A percentile compares a stretch with the other conserved stretches of the same genome.
Conservation (phyloP, 1,284 basidiomycete genomes). For the Kalmanozyma brasiliensis region DNA sequence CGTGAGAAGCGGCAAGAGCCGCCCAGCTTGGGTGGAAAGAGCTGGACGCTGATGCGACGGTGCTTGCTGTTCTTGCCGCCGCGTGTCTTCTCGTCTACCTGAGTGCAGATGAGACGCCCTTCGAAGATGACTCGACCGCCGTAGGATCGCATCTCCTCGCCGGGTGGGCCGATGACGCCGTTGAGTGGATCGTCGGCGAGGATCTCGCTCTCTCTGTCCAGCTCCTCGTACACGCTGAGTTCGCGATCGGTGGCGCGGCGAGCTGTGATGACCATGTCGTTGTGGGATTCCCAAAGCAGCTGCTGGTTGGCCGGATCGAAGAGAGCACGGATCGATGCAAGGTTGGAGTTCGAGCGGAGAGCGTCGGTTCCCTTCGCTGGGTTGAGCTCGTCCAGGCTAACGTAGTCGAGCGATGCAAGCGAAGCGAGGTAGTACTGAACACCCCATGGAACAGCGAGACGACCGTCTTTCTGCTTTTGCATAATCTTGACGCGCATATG, state of each 20-base stretch:
- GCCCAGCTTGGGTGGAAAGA: constrained; percentile 33
- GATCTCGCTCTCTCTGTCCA: constrained; percentile 29
- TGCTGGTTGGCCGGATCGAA: constrained; percentile 16
- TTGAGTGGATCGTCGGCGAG: constrained; percentile 6
- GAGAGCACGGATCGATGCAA: constrained; percentile 15
- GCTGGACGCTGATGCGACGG: constrained; percentile 18
- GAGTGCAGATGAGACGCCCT: constrained; percentile 15
- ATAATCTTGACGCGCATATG: constrained; percentile 18
- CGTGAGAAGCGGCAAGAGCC: constrained; percentile 39
- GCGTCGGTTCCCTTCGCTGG: constrained; percentile 13
- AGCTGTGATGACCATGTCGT: constrained; percentile 9
- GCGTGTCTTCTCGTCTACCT: constrained; percentile 1
- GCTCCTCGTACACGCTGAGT: constrained; percentile 19
- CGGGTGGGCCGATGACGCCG: constrained; percentile 33
- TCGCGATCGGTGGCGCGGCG: constrained; percentile 19
- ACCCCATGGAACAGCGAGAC: constrained; percentile 29
- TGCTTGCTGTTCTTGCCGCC: not conserved
- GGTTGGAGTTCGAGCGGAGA: constrained; percentile 19
- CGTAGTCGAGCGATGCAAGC: constrained; percentile 14
- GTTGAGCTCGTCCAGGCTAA: constrained; percentile 23
- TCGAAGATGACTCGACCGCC: constrained; percentile 41
- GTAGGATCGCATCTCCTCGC: constrained; percentile 26
- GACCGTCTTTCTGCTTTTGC: constrained; percentile 14
- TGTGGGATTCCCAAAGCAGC: constrained; percentile 11
- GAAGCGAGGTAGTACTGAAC: constrained; percentile 35